Evolutionary conservation across 202 grass and related monocot species (phyloP).

Genomic region (Zoysia matrella): DNA sequence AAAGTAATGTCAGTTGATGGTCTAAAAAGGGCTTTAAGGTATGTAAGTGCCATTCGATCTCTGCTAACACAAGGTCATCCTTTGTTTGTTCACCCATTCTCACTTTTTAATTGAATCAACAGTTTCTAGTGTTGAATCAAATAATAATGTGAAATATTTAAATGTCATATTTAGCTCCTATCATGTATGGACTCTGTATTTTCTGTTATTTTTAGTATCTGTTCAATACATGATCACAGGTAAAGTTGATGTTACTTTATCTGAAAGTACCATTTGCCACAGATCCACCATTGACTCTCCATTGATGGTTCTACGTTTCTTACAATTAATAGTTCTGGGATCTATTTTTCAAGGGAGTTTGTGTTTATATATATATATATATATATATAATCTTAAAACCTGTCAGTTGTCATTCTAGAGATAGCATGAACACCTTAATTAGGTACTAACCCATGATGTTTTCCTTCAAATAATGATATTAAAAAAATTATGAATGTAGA

Average conservation of each 20-base stretch:
- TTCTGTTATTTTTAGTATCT: background rate
- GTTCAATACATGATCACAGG: background rate
- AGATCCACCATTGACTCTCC: too few relatives aligned
- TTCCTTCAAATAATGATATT: background rate
- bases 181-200: background rate
- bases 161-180: background rate
- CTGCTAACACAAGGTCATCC: background rate
- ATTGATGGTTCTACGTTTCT: background rate
- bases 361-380: background rate
- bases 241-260: background rate
- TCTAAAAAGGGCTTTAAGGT: constrained; percentile 89
- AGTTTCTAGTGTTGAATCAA: background rate
- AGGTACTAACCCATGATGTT: background rate
- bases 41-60: constrained; percentile 23
- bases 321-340: background rate
- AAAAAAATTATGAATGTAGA: constrained; percentile 6
- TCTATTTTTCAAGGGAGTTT: background rate
- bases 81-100: background rate
- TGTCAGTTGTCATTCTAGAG: background rate
- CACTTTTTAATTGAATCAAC: background rate
- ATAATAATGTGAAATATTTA: background rate
- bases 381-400: constrained; percentile 8
- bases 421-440: background rate
- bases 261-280: background rate
- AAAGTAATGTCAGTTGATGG: constrained; percentile 93